Base-by-base conservation (phyloP, 495 filamentous ascomycete species). In the Tuber umbilicatum region DNA sequence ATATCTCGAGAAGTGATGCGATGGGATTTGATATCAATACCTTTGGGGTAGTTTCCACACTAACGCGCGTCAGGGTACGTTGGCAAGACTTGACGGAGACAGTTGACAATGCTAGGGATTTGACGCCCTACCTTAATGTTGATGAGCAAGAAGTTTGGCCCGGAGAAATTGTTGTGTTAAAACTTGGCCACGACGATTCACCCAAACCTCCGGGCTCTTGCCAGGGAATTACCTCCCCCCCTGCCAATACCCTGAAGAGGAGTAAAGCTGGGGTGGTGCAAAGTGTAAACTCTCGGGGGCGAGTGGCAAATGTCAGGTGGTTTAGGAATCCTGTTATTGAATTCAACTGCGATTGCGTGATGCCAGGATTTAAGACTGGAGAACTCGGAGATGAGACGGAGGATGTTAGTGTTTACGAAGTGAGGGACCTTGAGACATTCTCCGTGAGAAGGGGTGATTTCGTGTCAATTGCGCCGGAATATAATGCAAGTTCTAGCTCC, bases 11-110 rank as follows among this genome's bases (percentile, higher is more conserved):
- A n/a, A 83, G 83, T n/a, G 82, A 85, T 40, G 86, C 84, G 7
- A 84, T 86, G 74, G 88, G 88, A 1, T 89, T 86, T 80, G 89
- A 91, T 74, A 74, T 90, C 73, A 90, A 90, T 74, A 84, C 87
- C 1, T 88, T 87, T 72, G 82, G 83, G 23, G 82, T 90, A 37
- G 82, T 84, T 47, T 81, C 82, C 41, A 85, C 85, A 5, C 83
- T 83, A 27, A 86, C 87, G 23, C 80, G 80, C 16, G 85, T 88
- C 14, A 85, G 82, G 19, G 86, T 91, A 23, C 84, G 85, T 64
- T 91, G 89, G 89, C 89, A 91, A 74, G 88, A 91, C 76, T 82
- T 85, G 37, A 86, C 83, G 38, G 84, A 86, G 40, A 86, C 87
- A 0, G 81, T 83, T 37, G 84, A 89, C 64, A 71, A 75, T 39